Evolutionary conservation across 2,329 filamentous ascomycete genomes (phyloP).

Genomic region (Colletotrichum sp.): DNA sequence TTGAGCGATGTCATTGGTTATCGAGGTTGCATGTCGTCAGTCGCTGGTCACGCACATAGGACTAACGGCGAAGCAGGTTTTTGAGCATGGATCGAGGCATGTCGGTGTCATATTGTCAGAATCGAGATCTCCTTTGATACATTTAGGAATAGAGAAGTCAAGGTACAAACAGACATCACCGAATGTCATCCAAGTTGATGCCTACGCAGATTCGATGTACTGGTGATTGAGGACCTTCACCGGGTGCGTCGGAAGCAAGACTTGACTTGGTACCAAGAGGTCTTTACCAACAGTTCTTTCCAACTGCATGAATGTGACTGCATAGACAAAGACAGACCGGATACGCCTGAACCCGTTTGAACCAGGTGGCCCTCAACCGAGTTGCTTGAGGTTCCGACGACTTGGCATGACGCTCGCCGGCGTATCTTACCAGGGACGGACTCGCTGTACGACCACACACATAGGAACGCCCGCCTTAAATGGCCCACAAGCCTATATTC

Average conservation of each 20-base stretch:
- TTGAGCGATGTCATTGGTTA: not conserved
- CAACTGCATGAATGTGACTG: not conserved
- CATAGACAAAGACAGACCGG: not conserved
- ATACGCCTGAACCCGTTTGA: not conserved
- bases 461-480: not conserved
- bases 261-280: not conserved
- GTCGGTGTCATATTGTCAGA: not conserved
- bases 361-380: not conserved
- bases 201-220: fast-evolving
- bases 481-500: fast-evolving
- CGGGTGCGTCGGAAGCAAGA: not conserved
- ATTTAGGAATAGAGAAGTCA: not conserved
- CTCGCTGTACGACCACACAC: not conserved
- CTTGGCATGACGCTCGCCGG: not conserved
- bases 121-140: not conserved
- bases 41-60: not conserved
- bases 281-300: not conserved
- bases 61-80: not conserved
- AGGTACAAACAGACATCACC: not conserved
- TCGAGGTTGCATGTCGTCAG: not conserved
- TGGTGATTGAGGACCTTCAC: not conserved
- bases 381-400: not conserved
- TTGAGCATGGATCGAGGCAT: not conserved
- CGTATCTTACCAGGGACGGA: not conserved
- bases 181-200: not conserved